Conservation (phyloP, 2,329 filamentous ascomycete species). For the Coniochaeta ligniaria region DNA sequence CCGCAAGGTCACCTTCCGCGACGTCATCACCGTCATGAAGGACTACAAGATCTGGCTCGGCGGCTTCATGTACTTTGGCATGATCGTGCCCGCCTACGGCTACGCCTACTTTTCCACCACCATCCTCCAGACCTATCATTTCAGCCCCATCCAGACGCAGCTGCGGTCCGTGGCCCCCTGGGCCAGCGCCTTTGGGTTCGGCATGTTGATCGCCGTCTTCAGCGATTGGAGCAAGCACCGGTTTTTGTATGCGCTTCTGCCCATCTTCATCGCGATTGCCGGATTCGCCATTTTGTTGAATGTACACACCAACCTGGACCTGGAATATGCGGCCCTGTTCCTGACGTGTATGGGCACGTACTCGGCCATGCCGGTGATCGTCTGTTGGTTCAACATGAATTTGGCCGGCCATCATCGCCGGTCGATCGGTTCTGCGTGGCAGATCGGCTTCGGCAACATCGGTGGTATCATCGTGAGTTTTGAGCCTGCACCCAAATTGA, state of each 20-base stretch:
- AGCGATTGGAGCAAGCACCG: conserved; percentile 70
- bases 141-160: conserved; percentile 49
- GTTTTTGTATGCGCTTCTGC: conserved; percentile 63
- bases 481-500: no score
- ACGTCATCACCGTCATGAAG: conserved; percentile 58
- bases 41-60: conserved; percentile 69
- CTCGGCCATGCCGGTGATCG: conserved; percentile 80
- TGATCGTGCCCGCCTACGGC: conserved; percentile 70
- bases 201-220: conserved; percentile 64
- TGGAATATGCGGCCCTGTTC: conserved; percentile 77
- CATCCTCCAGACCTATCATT: conserved; percentile 63
- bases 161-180: conserved; percentile 52
- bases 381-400: conserved; percentile 82
- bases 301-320: conserved; percentile 57
- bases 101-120: conserved; percentile 73
- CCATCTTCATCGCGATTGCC: conserved; percentile 60
- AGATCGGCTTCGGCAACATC: conserved; percentile 72
- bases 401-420: conserved; percentile 65
- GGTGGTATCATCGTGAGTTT: conserved; percentile 74
- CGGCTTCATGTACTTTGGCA: conserved; percentile 74
- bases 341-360: conserved; percentile 75
- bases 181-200: conserved; percentile 68
- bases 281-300: conserved; percentile 71
- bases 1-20: conserved; percentile 48
- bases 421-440: conserved; percentile 66